Base-by-base conservation (phyloP, 257 asterid species). In the Craterostigma plantagineum region DNA sequence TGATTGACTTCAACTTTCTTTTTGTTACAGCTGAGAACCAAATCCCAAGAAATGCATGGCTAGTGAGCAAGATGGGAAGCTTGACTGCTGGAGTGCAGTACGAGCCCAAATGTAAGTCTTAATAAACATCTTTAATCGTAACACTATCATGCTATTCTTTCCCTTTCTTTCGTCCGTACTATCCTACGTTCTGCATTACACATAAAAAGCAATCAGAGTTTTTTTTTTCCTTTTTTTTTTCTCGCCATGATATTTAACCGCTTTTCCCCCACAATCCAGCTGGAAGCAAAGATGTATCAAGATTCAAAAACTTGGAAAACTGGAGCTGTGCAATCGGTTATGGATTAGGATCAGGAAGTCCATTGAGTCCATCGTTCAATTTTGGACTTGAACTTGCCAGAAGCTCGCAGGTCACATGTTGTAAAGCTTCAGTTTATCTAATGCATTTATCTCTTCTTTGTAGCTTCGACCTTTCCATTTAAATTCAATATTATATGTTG, bases 301-400 rank as follows among this genome's bases (percentile, higher is more conserved):
- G 38, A 50, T 75, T 60, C 60, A 79, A 67, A 53, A 65, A 75
- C 71, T 60, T 75, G 49, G 75, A 60, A 23, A 75, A 75, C 57
- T 79, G 87, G 87, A 79, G 92, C 70, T 79, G 83, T 63, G 83
- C 92, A 16, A 59, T 75, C 40, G 80, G 87, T 49, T 75, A 79
- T 39, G 92, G 92, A 43, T 48, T 75, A 43, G 92, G 92, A 56
- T 79, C 83, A 7, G 75, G 77, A 48, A 72, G 92, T 62, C 83
- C 87, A 43, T 53, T 79, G 73, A 79, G 83, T 55, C 92, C 92
- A 10, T 79, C 92, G 43, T 79, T 75, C 78, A 75, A 69, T 55
- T 79, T 79, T 49, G 77, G 75, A 38, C 92, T 79, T 50, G 92
- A 79, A 63, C 72, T 79, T 18, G 70, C 86, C 15, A 67, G 61